Conservation (phyloP, 441 rosid genomes). For the Biscutella laevigata region DNA sequence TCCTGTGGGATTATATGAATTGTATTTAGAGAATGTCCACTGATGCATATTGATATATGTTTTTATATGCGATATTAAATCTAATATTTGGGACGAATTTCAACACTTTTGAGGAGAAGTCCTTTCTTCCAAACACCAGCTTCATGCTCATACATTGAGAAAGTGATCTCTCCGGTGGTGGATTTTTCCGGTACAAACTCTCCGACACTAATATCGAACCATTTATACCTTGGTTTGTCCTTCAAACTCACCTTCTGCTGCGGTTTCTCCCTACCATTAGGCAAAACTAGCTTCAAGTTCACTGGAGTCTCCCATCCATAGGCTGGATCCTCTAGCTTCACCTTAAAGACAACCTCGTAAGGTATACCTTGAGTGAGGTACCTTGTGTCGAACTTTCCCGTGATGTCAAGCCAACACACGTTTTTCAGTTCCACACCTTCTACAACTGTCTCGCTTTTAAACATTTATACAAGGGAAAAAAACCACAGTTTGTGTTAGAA, state of each 20-base stretch:
- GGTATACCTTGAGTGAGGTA: conserved; percentile 41
- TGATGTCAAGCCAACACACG: conserved; percentile 64
- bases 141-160: conserved; percentile 41
- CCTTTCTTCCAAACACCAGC: conserved; percentile 59
- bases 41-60: background rate
- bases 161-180: conserved; percentile 34
- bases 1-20: background rate
- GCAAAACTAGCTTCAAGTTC: conserved; percentile 38
- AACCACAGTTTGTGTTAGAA: background rate
- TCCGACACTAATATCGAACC: conserved; percentile 54
- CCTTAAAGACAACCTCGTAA: conserved; percentile 39
- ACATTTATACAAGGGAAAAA: background rate
- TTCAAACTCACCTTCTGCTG: conserved; percentile 29
- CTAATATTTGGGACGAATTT: conserved; percentile 34
- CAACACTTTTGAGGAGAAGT: conserved; percentile 46
- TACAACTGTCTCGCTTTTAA: conserved; percentile 3
- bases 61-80: background rate
- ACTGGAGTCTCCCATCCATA: conserved; percentile 58
- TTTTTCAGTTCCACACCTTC: conserved; percentile 35
- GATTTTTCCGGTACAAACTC: conserved; percentile 29
- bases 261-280: conserved; percentile 31
- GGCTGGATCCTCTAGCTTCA: conserved; percentile 40
- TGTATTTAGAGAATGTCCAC: background rate
- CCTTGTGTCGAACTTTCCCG: conserved; percentile 31
- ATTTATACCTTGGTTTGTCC: conserved; percentile 30